Evolutionary conservation across 305 asterid genomes (phyloP).

Genomic region (Plantago lanceolata): DNA sequence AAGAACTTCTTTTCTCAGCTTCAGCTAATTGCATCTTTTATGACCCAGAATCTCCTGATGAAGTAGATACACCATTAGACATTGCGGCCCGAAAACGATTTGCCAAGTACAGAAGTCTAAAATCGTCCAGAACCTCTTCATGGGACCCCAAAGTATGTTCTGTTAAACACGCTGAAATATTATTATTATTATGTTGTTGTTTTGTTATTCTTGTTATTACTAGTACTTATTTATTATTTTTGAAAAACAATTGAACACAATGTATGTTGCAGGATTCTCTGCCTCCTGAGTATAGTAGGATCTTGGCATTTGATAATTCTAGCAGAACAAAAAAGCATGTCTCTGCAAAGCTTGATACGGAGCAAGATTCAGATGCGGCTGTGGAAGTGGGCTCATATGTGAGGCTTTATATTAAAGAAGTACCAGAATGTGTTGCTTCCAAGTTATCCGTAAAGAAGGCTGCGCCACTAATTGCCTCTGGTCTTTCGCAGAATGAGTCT

Average conservation of each 20-base stretch:
- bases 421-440: slow-evolving; percentile 51
- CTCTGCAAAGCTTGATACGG: slow-evolving; percentile 63
- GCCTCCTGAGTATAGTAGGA: slow-evolving; percentile 85
- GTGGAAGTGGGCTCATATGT: slow-evolving; percentile 64
- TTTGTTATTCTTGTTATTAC: neutral
- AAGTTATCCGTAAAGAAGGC: slow-evolving; percentile 44
- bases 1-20: neutral
- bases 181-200: neutral
- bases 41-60: slow-evolving; percentile 83
- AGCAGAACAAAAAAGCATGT: slow-evolving; percentile 76
- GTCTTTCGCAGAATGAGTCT: slow-evolving; percentile 85
- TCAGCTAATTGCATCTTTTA: slow-evolving; percentile 22
- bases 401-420: slow-evolving; percentile 64
- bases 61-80: slow-evolving; percentile 91
- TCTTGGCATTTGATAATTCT: slow-evolving; percentile 83
- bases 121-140: slow-evolving; percentile 85
- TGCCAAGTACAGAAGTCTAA: slow-evolving; percentile 88
- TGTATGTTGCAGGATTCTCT: slow-evolving; percentile 71
- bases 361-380: slow-evolving; percentile 50
- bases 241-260: slow-evolving; percentile 14
- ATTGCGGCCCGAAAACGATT: slow-evolving; percentile 86
- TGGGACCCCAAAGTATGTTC: slow-evolving; percentile 93
- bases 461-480: slow-evolving; percentile 63
- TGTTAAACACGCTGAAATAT: neutral
- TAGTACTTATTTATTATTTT: neutral